Evolutionary conservation across 805 yeast genomes (phyloP), one percentile per base, ranked within the genome.

Genomic region (Priceomyces castillae): DNA sequence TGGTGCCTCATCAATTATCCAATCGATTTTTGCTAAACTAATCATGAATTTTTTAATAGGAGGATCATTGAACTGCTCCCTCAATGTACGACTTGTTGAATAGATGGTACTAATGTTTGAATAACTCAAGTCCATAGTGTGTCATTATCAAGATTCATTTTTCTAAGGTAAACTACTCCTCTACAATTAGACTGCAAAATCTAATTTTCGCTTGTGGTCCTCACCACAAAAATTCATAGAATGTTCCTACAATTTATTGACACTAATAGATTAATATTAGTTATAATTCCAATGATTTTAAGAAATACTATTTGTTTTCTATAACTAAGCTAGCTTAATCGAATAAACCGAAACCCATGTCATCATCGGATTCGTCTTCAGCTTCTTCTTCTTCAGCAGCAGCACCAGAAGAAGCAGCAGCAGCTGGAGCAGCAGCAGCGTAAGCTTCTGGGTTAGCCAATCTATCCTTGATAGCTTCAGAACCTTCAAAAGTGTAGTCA

Each of bases 381-480:
- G 77, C 90, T 54, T 78, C 88, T 48, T 76, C 86, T 50, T 79
- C 85, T 52, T 78, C 83, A 49, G 80, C 80, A 43, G 72, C 76
- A 54, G 75, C 64, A 52, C 79, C 62, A 51, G 78, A 61, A 63
- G 87, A 81, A 62, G 95, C 88, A 69, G 86, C 85, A 65, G 97
- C 97, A 71, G 77, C 97, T 65, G 98, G 96, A 66, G 97, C 97
- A 77, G 97, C 95, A 67, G 98, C 85, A 71, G 98, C 99, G 78
- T 92, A 94, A 74, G 96, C 96, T 57, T 94, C 98, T 74, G 99
- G 99, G 95, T 94, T 92, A 74, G 96, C 98, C 67, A 94, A 81
- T 81, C 98, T 88, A 86, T 94, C 99, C 86, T 89, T 89, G 81
- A 94, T 84, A 60, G 92, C 90, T 82, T 90, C 99, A 61, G 96